phyloP scores from a whole-genome alignment of 2,329 filamentous ascomycete genomes.

The Penicillium sp. region DNA sequence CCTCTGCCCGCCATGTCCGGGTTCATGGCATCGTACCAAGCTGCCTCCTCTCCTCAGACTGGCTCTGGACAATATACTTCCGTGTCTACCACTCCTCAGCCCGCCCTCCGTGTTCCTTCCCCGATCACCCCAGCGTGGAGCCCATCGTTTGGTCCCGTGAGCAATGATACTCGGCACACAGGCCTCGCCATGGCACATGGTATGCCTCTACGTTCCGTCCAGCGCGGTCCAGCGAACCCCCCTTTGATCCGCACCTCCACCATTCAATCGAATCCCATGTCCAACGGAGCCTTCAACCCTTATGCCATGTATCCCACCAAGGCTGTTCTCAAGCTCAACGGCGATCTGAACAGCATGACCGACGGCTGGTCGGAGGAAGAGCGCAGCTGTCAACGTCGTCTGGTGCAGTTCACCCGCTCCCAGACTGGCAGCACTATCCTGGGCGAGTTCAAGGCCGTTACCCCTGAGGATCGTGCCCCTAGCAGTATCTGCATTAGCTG shows the following conservation, averaged over 20 bases:
- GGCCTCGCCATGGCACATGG: constrained; percentile 40
- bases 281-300: constrained; percentile 63
- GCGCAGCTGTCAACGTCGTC: constrained; percentile 69
- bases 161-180: constrained; percentile 44
- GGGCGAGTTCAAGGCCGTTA: constrained; percentile 73
- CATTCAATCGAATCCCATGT: constrained; percentile 50
- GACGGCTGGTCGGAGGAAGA: constrained; percentile 81
- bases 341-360: constrained; percentile 80
- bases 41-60: constrained; percentile 41
- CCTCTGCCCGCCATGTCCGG: constrained; percentile 44
- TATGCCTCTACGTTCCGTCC: constrained; percentile 39
- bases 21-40: constrained; percentile 39
- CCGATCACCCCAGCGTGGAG: constrained; percentile 49
- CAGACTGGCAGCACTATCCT: constrained; percentile 79
- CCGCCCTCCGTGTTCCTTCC: constrained; percentile 48
- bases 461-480: constrained; percentile 71
- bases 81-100: constrained; percentile 41
- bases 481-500: constrained; percentile 95
- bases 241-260: constrained; percentile 66
- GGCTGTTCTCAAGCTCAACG: constrained; percentile 77
- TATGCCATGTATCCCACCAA: constrained; percentile 81
- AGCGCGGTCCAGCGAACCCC: constrained; percentile 51
- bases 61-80: constrained; percentile 42
- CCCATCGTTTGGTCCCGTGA: constrained; percentile 47
- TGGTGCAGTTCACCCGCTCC: constrained; percentile 82